phyloP scores from a whole-genome alignment of 2,329 filamentous ascomycete genomes.

The Teratosphaeria pseudoeucalypti region DNA sequence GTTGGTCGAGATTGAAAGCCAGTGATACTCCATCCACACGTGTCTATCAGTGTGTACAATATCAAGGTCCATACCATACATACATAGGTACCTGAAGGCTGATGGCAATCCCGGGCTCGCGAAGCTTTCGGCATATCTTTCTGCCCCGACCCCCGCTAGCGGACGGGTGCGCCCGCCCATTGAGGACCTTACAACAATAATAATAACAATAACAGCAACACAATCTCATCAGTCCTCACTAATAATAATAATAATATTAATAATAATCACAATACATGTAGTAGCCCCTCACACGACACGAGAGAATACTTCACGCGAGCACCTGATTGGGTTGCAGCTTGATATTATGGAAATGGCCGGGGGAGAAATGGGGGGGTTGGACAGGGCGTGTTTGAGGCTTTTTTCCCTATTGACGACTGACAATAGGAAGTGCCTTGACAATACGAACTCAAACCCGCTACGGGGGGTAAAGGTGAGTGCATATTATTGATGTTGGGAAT shows the following conservation, averaged over 20 bases:
- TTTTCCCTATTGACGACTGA: background rate
- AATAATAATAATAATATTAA: too few species aligned
- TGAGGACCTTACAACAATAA: background rate
- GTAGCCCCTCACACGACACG: too few species aligned
- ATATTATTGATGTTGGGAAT: slow-evolving; percentile 1
- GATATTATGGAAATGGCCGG: background rate
- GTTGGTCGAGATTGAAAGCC: too few species aligned
- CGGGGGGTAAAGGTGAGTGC: background rate
- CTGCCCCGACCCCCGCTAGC: background rate
- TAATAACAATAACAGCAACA: background rate
- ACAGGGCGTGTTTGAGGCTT: background rate
- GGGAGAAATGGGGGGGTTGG: background rate
- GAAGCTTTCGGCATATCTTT: background rate
- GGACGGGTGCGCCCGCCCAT: background rate
- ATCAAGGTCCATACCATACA: too few species aligned
- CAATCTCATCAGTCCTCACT: background rate
- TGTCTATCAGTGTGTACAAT: too few species aligned
- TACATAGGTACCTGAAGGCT: too few species aligned
- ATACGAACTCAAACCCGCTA: background rate
- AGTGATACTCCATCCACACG: too few species aligned
- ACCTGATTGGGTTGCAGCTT: background rate
- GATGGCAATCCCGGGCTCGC: background rate
- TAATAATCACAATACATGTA: too few species aligned
- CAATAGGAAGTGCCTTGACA: background rate
- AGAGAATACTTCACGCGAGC: too few species aligned